Evolutionary conservation across 2,329 filamentous ascomycete species (phyloP).

Genomic region (Lasiodiplodia theobromae): DNA sequence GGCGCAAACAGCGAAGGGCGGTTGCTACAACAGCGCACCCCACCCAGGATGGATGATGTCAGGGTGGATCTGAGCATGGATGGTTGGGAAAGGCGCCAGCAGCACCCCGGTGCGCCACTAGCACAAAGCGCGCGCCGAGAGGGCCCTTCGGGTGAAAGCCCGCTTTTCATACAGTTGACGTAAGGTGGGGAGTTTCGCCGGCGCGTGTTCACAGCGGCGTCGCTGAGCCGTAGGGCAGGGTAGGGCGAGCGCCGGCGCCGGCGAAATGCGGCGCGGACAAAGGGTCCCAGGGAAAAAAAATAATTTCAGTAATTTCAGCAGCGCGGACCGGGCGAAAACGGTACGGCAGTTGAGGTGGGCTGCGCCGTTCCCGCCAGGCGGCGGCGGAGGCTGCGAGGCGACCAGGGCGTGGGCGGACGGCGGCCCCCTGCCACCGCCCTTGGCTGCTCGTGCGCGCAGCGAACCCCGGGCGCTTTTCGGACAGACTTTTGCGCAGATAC

Average conservation of each 20-base stretch:
- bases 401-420: conserved; percentile 6
- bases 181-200: conserved; percentile 23
- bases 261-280: neutral
- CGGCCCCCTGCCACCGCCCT: conserved; percentile 20
- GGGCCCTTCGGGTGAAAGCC: conserved; percentile 14
- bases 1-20: conserved; percentile 5
- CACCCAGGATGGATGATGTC: conserved; percentile 28
- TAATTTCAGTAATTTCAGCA: neutral
- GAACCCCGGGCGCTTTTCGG: conserved; percentile 20
- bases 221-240: neutral
- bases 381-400: conserved; percentile 17
- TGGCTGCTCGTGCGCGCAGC: conserved; percentile 20
- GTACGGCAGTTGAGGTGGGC: conserved; percentile 22
- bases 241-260: neutral
- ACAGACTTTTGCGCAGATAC: conserved; percentile 24
- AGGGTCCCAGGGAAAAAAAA: neutral
- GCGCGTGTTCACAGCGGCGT: neutral
- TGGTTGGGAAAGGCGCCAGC: conserved; percentile 18
- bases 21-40: conserved; percentile 23
- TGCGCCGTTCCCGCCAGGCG: conserved; percentile 3
- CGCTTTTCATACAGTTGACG: conserved; percentile 28
- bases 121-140: conserved; percentile 22
- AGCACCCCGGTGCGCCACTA: conserved; percentile 18
- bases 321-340: conserved; percentile 6
- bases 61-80: conserved; percentile 28